A percentile compares a stretch with the other conserved stretches of the same genome.
Evolutionary conservation across 1,284 basidiomycete species (phyloP).

Genomic region (Xerocomus cyaneibrunnescens): DNA sequence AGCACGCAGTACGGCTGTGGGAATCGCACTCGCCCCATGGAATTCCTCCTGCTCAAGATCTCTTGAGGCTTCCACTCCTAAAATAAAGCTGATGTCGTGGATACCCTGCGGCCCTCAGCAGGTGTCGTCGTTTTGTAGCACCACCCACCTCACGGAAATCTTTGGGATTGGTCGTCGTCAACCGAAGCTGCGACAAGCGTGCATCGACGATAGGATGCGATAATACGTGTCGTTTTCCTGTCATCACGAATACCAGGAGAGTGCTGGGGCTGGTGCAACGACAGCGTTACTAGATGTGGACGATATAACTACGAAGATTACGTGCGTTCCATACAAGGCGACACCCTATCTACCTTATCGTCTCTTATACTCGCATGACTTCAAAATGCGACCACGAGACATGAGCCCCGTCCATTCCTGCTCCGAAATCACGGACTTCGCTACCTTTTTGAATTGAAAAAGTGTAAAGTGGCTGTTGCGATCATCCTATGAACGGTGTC

Average conservation of each 20-base stretch:
- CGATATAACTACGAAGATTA: not conserved
- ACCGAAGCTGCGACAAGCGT: conserved; percentile 69
- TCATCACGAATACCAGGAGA: conserved; percentile 16
- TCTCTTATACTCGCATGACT: conserved; percentile 97
- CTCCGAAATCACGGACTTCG: conserved; percentile 47
- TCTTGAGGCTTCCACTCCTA: conserved; percentile 76
- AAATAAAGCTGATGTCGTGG: conserved; percentile 65
- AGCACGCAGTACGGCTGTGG: not conserved
- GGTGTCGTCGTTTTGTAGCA: not conserved
- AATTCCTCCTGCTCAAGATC: conserved; percentile 60
- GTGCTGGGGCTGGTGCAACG: not conserved
- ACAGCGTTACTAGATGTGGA: not conserved
- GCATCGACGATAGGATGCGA: conserved; percentile 74
- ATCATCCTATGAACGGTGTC: conserved; percentile 55
- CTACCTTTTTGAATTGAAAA: conserved; percentile 78
- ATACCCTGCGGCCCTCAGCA: conserved; percentile 48
- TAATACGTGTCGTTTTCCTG: conserved; percentile 50
- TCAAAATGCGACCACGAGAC: conserved; percentile 64
- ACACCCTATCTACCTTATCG: conserved; percentile 49
- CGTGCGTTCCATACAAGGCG: conserved; percentile 5
- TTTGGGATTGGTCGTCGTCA: conserved; percentile 60
- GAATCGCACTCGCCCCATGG: conserved; percentile 51
- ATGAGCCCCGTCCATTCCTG: conserved; percentile 67
- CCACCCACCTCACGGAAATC: conserved; percentile 73
- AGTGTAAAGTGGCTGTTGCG: conserved; percentile 87